Evolutionary conservation across 495 filamentous ascomycete species (phyloP).

Genomic region (Trichoderma asperelloides): DNA sequence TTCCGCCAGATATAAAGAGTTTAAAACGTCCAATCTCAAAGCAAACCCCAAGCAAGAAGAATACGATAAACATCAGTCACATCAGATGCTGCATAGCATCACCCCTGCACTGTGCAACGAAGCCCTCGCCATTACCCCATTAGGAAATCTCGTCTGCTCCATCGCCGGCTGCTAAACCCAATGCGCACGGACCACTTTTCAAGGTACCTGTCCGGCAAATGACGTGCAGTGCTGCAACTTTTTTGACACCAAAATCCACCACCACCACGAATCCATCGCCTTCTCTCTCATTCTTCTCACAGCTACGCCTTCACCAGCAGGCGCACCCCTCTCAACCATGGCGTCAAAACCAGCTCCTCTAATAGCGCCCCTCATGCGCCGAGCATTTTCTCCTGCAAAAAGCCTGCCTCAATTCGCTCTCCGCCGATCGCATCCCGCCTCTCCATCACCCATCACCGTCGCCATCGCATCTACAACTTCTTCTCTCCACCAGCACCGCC

Average conservation of each 20-base stretch:
- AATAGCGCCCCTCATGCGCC: slow-evolving; percentile 3
- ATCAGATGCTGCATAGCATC: no score
- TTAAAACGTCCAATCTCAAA: no score
- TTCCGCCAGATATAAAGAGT: no score
- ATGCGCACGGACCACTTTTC: not conserved
- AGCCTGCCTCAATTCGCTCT: slow-evolving; percentile 10
- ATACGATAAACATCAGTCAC: no score
- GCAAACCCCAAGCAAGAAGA: no score
- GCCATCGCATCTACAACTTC: slow-evolving; percentile 12
- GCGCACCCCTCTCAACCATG: slow-evolving; percentile 10
- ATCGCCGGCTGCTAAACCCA: not conserved
- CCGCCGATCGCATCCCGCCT: slow-evolving; percentile 13
- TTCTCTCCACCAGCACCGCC: slow-evolving; percentile 12
- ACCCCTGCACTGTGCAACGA: no score
- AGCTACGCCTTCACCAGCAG: not conserved
- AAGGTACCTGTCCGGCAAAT: not conserved
- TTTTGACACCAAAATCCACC: not conserved
- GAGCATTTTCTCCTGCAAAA: slow-evolving; percentile 10
- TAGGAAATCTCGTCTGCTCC: not conserved
- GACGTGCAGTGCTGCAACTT: not conserved
- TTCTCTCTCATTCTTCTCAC: not conserved
- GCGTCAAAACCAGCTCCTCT: slow-evolving; percentile 13
- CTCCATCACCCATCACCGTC: slow-evolving; percentile 13
- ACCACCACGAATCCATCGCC: not conserved
- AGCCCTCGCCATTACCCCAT: not conserved